Base-by-base conservation (phyloP, 106 monocot genomes). In the Dendrobium chrysotoxum region DNA sequence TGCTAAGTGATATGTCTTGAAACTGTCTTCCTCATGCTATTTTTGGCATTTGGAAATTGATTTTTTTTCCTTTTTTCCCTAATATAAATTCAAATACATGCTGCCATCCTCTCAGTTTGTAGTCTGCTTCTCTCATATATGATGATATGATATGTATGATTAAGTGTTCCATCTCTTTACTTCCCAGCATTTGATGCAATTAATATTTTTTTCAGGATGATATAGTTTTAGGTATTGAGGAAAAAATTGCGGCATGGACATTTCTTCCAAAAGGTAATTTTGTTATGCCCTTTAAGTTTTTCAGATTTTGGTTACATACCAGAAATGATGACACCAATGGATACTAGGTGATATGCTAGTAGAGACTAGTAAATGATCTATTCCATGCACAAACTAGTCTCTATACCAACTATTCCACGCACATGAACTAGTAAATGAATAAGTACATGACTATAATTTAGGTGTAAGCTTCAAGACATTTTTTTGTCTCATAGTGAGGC, bases 181-280 rank as follows among this genome's bases (percentile, higher is more conserved):
- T 71, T 71, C 35, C 7, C 21, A 35, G 41, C 31, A 2, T 85
- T 71, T 71, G 18, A 8, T 76, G 20, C 8, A 68, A 68, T 46
- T 12, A 11, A 13, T 70, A 26, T n/a, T 8, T 25, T 77, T 71
- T 82, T 28, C 81, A 95, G 94, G 94, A 95, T 65, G 16, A 72
- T 75, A 90, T 95, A 80, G 85, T 95, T 81, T 74, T 66, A 47
- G 78, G 80, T 65, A 85, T 95, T 78, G 94, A 95, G 79, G 90
- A 95, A 38, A 95, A 92, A 74, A 92, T 95, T 78, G 92, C 92
- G 20, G 92, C 94, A 38, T 95, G 94, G 94, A 90, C 94, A 46
- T 92, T 95, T 82, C 86, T 95, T 81, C 94, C 94, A 55, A 90
- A 90, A 92, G 94, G 94, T 95, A 15, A 40, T 28, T 28, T 65